Percentiles rank a stretch among this genome's conserved stretches.
Conservation (phyloP, 306 rosid genomes). For the Corylus americana region DNA sequence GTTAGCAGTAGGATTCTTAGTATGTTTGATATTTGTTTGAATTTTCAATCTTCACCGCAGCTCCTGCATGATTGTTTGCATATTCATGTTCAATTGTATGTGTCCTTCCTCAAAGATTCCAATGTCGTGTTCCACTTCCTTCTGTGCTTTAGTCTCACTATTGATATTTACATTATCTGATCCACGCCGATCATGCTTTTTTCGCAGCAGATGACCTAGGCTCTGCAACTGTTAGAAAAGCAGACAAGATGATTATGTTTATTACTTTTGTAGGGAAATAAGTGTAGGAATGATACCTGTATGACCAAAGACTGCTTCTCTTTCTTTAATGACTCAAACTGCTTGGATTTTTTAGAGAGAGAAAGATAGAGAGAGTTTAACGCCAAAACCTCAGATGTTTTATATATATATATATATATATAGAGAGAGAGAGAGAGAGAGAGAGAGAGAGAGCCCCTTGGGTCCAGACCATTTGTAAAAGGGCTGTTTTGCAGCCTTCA, state of each 20-base stretch:
- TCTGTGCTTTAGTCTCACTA: slow-evolving; percentile 30
- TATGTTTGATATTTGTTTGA: no score
- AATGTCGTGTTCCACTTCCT: slow-evolving; percentile 34
- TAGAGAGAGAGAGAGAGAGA: no score
- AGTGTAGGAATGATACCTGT: slow-evolving; percentile 48
- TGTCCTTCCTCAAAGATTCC: slow-evolving; percentile 34
- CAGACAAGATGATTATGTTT: slow-evolving; percentile 1
- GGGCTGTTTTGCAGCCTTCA: no score
- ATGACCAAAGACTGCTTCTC: slow-evolving; percentile 72
- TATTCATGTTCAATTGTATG: slow-evolving; percentile 37
- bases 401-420: no score
- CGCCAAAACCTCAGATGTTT: no score
- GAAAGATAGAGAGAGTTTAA: no score
- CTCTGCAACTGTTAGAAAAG: slow-evolving; percentile 55
- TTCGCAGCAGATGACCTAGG: slow-evolving; percentile 45
- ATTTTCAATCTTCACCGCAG: no score
- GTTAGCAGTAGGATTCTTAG: no score
- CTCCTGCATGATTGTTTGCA: slow-evolving; percentile 21
- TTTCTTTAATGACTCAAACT: slow-evolving; percentile 64
- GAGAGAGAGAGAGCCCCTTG: no score
- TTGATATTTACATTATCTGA: slow-evolving; percentile 40
- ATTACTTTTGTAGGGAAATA: neutral
- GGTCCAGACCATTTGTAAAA: no score
- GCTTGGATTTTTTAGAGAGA: neutral
- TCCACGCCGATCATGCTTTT: slow-evolving; percentile 35